phyloP scores from a whole-genome alignment of 495 filamentous ascomycete species.

The Penicillium tannophilum region DNA sequence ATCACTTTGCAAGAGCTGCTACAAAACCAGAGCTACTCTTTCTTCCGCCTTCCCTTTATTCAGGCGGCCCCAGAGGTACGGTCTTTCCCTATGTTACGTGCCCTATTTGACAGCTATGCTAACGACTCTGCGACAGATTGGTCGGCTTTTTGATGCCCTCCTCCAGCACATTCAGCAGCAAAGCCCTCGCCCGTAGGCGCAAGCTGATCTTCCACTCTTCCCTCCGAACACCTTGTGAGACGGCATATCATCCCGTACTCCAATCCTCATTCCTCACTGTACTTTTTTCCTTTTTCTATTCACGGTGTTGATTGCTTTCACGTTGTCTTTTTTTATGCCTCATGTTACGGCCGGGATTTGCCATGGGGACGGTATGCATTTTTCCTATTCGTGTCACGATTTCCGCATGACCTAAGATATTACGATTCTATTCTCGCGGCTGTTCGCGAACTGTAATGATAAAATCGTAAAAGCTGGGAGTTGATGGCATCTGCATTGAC shows the following conservation, averaged over 20 bases:
- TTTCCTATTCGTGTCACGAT: constrained; percentile 33
- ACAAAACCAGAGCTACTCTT: constrained; percentile 83
- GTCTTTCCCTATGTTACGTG: background rate
- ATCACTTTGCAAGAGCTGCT: constrained; percentile 87
- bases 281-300: constrained; percentile 30
- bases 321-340: constrained; percentile 25
- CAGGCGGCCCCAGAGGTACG: constrained; percentile 82
- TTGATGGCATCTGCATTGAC: constrained; percentile 30
- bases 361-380: constrained; percentile 35
- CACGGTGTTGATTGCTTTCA: constrained; percentile 29
- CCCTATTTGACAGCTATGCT: constrained; percentile 7
- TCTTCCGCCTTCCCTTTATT: constrained; percentile 93
- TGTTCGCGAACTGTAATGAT: constrained; percentile 39
- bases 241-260: constrained; percentile 9
- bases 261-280: constrained; percentile 21
- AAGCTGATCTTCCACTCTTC: constrained; percentile 22
- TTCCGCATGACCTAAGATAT: constrained; percentile 38
- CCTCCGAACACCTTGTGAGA: constrained; percentile 13
- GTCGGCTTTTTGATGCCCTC: constrained; percentile 52
- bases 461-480: constrained; percentile 43
- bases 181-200: constrained; percentile 47
- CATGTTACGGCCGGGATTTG: constrained; percentile 32
- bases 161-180: constrained; percentile 54
- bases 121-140: constrained; percentile 37
- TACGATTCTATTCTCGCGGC: constrained; percentile 34